Conservation (phyloP, 1,284 basidiomycete species). For the Testicularia cyperi region DNA sequence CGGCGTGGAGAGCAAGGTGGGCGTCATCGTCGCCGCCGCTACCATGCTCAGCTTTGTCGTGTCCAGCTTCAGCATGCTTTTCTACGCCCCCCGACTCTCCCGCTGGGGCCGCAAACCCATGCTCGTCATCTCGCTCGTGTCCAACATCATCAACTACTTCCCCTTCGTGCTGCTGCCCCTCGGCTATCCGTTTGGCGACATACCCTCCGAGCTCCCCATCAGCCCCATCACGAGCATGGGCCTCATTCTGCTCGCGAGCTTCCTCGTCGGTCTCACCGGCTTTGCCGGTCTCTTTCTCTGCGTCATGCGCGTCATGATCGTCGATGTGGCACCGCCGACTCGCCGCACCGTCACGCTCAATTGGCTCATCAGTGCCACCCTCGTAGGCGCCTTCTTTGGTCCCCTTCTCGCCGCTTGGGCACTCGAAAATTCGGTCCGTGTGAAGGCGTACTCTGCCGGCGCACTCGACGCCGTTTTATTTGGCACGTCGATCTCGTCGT, state of each 20-base stretch:
- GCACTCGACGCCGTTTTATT: neutral
- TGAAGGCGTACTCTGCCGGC: too few relatives aligned
- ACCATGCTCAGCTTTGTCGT: conserved; percentile 33
- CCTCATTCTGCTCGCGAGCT: conserved; percentile 24
- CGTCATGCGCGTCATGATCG: conserved; percentile 29
- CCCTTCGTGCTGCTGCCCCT: conserved; percentile 30
- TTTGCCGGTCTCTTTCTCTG: conserved; percentile 24
- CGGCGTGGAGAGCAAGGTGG: conserved; percentile 33
- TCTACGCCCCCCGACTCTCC: conserved; percentile 29
- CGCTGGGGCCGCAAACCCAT: conserved; percentile 34
- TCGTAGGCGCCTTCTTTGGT: conserved; percentile 30
- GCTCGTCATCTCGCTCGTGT: conserved; percentile 24
- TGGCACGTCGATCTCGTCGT: neutral
- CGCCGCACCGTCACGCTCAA: conserved; percentile 22
- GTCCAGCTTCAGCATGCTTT: conserved; percentile 35
- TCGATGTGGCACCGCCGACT: conserved; percentile 29
- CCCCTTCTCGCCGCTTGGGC: conserved; percentile 34
- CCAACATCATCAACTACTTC: conserved; percentile 31
- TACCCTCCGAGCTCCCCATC: conserved; percentile 18
- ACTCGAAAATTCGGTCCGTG: conserved; percentile 15
- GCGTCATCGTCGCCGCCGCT: conserved; percentile 23
- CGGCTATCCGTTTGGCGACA: conserved; percentile 27
- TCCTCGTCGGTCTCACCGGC: conserved; percentile 23
- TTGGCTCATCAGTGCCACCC: conserved; percentile 30
- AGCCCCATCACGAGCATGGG: conserved; percentile 18